phyloP scores from a whole-genome alignment of 257 asterid genomes.

The Dorcoceras hygrometricum region DNA sequence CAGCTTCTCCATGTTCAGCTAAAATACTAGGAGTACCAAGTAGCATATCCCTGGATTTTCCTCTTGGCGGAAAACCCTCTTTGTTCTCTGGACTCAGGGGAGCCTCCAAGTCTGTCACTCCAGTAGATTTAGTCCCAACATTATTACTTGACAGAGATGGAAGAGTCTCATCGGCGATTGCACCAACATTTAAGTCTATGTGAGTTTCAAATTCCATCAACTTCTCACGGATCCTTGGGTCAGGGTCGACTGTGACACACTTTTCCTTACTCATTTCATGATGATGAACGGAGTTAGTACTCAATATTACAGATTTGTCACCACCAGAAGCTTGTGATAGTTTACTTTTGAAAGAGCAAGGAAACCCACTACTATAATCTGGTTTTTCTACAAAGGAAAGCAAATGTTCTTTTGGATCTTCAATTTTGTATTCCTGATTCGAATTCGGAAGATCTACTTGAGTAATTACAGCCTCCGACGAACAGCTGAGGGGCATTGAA shows the following conservation, averaged over 20 bases:
- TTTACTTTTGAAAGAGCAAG: constrained; percentile 1
- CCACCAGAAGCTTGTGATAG: neutral
- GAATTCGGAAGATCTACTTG: constrained; percentile 19
- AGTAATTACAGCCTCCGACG: constrained; percentile 26
- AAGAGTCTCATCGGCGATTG: constrained; percentile 27
- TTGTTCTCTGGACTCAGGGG: constrained; percentile 58
- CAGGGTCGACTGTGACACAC: constrained; percentile 18
- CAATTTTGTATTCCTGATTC: constrained; percentile 20
- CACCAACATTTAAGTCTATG: constrained; percentile 31
- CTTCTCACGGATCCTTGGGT: constrained; percentile 21
- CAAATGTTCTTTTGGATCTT: constrained; percentile 5
- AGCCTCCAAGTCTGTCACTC: constrained; percentile 38
- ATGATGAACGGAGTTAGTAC: constrained; percentile 13
- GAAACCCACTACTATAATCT: neutral
- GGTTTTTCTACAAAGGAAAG: neutral
- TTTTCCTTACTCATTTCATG: constrained; percentile 14
- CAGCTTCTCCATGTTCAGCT: constrained; percentile 23
- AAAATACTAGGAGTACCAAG: constrained; percentile 23
- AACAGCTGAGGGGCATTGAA: constrained; percentile 34
- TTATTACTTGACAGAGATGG: constrained; percentile 8
- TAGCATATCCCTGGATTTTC: constrained; percentile 39
- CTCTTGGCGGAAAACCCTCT: constrained; percentile 61
- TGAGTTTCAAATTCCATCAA: constrained; percentile 18
- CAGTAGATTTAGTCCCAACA: constrained; percentile 16
- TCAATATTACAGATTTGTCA: neutral